A percentile compares a stretch with the other conserved stretches of the same genome.
Conservation (phyloP, 202 grass and related monocot genomes). For the Panicum hallii region DNA sequence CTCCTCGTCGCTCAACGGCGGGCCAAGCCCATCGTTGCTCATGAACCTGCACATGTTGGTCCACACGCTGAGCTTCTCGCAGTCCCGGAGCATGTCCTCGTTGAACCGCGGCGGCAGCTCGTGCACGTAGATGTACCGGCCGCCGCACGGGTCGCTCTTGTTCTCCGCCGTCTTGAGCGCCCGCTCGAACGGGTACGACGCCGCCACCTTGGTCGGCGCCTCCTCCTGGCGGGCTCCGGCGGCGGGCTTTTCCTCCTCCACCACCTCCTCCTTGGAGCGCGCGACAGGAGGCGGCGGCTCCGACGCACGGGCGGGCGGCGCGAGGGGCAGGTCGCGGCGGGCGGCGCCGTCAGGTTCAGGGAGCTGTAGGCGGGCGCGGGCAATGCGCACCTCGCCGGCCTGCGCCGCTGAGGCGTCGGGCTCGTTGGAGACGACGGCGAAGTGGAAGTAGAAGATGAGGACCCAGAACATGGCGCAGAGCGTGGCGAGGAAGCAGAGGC, state of each 20-base stretch:
- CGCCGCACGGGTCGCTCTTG: conserved; percentile 84
- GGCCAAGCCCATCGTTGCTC: conserved; percentile 84
- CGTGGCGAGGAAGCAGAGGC: conserved; percentile 80
- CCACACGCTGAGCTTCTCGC: conserved; percentile 83
- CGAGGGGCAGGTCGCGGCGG: not conserved
- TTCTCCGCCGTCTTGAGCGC: conserved; percentile 82
- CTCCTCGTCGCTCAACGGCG: conserved; percentile 73
- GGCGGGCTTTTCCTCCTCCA: not conserved
- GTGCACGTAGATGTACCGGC: conserved; percentile 97
- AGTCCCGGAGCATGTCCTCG: conserved; percentile 89
- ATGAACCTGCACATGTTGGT: conserved; percentile 98
- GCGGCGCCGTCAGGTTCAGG: conserved; percentile 7
- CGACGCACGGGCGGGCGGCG: conserved; percentile 3
- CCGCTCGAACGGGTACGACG: conserved; percentile 71
- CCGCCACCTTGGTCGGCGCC: conserved; percentile 11
- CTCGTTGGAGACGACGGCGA: conserved; percentile 61
- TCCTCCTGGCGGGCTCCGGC: not conserved
- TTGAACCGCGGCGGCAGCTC: conserved; percentile 93
- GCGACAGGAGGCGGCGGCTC: not conserved
- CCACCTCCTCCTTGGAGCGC: not conserved
- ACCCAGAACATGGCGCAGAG: conserved; percentile 91
- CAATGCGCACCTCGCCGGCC: conserved; percentile 33
- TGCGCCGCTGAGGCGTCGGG: conserved; percentile 18
- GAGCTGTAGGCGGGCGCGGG: not conserved
- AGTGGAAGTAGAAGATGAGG: conserved; percentile 96